A percentile compares a stretch with the other conserved stretches of the same genome.
These are phyloP conservation scores for Neolentinus lepideus DNA, from an alignment of 1,284 basidiomycete species.

Conservation along the genomic window DNA sequence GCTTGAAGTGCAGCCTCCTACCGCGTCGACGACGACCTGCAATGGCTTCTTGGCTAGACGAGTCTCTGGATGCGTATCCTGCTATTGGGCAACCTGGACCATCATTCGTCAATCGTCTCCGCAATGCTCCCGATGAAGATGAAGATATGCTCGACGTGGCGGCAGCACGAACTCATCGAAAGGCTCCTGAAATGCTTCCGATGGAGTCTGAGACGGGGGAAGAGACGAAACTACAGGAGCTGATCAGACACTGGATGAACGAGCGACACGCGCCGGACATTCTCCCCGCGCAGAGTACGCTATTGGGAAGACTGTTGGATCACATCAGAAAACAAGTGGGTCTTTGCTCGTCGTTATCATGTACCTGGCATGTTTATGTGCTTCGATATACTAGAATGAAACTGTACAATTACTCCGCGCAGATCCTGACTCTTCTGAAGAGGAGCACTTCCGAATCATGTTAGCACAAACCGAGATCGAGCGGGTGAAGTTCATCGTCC, in stretches of 20 bases:
- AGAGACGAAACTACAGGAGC: slow-evolving; percentile 46
- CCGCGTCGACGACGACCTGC: no score
- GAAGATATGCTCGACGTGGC: not conserved
- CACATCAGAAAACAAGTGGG: slow-evolving; percentile 83
- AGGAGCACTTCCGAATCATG: slow-evolving; percentile 87
- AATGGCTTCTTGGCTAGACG: slow-evolving; percentile 3
- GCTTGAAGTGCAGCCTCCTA: no score
- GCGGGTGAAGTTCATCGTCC: slow-evolving; percentile 82
- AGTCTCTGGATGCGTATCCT: not conserved
- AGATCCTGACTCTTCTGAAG: slow-evolving; percentile 77
- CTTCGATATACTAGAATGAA: not conserved
- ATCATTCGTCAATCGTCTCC: not conserved
- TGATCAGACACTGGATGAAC: slow-evolving; percentile 80
- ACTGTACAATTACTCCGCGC: slow-evolving; percentile 63
- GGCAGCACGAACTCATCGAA: not conserved
- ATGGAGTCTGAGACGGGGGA: slow-evolving; percentile 13
- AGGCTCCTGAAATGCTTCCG: no score
- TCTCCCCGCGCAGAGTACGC: slow-evolving; percentile 65
- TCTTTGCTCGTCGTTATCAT: not conserved
- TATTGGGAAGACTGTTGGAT: slow-evolving; percentile 70
- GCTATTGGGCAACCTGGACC: not conserved
- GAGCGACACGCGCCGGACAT: slow-evolving; percentile 82
- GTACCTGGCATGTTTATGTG: slow-evolving; percentile 1
- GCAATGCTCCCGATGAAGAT: not conserved
- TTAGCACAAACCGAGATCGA: slow-evolving; percentile 92